A percentile compares a stretch with the other conserved stretches of the same genome.
Conservation (phyloP, 2,329 filamentous ascomycete species). For the Chaetomiaceae sp. region DNA sequence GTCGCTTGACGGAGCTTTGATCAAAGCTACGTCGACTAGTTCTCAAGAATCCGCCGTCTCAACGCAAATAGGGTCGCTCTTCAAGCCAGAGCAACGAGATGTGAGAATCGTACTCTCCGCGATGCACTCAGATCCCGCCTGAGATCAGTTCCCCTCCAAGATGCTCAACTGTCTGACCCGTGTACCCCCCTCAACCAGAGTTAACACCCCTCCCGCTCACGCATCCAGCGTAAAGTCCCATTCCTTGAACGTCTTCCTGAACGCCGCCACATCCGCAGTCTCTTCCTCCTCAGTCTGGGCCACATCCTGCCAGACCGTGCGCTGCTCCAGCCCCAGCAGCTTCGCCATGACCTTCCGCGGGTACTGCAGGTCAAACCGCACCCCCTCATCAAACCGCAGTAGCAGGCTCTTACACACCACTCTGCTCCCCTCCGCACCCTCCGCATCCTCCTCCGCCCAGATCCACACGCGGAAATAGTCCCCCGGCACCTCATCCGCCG, state of each 20-base stretch:
- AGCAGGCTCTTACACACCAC: constrained; percentile 64
- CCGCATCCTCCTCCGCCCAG: constrained; percentile 57
- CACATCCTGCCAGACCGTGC: constrained; percentile 82
- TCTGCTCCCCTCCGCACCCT: constrained; percentile 32
- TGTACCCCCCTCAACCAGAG: too few species aligned
- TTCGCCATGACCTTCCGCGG: constrained; percentile 83
- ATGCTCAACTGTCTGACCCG: too few species aligned
- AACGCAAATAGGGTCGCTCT: too few species aligned
- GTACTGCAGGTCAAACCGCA: constrained; percentile 86
- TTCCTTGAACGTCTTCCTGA: constrained; percentile 73
- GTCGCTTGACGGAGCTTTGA: background rate
- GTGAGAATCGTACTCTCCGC: too few species aligned
- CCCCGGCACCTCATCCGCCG: constrained; percentile 43
- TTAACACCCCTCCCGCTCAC: too few species aligned
- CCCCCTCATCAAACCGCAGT: constrained; percentile 63
- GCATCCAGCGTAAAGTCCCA: constrained; percentile 69
- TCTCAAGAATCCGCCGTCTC: too few species aligned
- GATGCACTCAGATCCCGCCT: too few species aligned
- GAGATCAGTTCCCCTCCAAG: background rate
- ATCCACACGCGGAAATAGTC: constrained; percentile 82
- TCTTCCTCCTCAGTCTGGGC: constrained; percentile 73
- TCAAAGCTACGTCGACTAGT: background rate
- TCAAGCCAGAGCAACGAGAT: too few species aligned
- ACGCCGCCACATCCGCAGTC: constrained; percentile 66
- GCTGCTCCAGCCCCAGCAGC: constrained; percentile 68